A percentile compares a stretch with the other conserved stretches of the same genome.
phyloP scores from a whole-genome alignment of 2,329 filamentous ascomycete genomes.

The Colletotrichum liaoningense region DNA sequence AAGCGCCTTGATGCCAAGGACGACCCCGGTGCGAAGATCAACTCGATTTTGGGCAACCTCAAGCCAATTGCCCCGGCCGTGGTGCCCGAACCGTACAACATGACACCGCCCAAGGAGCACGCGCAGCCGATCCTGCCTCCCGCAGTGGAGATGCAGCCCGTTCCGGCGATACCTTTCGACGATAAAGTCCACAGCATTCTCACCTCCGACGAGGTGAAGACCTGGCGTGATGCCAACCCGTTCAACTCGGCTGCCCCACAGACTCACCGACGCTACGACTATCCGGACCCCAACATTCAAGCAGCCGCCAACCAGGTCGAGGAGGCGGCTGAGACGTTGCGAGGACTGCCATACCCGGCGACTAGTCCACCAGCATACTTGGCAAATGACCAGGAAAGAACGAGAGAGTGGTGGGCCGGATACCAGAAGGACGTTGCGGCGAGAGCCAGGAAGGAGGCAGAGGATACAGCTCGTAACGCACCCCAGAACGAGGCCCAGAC shows the following conservation, averaged over 20 bases:
- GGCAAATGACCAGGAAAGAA: slow-evolving; percentile 55
- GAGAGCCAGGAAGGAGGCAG: slow-evolving; percentile 52
- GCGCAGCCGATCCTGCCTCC: slow-evolving; percentile 42
- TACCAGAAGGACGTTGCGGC: slow-evolving; percentile 54
- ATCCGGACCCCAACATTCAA: slow-evolving; percentile 56
- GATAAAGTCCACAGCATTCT: slow-evolving; percentile 57
- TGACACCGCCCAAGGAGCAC: slow-evolving; percentile 33
- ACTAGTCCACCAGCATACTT: slow-evolving; percentile 66
- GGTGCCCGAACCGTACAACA: slow-evolving; percentile 33
- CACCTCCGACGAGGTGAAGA: slow-evolving; percentile 54
- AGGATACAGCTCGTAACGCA: slow-evolving; percentile 48
- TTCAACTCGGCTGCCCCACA: slow-evolving; percentile 44
- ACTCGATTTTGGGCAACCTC: slow-evolving; percentile 50
- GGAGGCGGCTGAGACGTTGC: slow-evolving; percentile 52
- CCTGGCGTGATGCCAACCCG: slow-evolving; percentile 56
- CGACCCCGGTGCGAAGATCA: slow-evolving; percentile 49
- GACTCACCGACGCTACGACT: slow-evolving; percentile 48
- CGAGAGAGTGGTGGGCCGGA: slow-evolving; percentile 65
- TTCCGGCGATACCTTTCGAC: slow-evolving; percentile 47
- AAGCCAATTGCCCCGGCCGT: slow-evolving; percentile 31
- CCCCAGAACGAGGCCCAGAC: slow-evolving; percentile 44
- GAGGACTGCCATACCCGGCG: slow-evolving; percentile 60
- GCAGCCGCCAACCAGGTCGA: slow-evolving; percentile 57
- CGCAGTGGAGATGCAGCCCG: slow-evolving; percentile 45
- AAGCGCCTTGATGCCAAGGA: slow-evolving; percentile 54